Base-by-base conservation (phyloP, 2,329 filamentous ascomycete species). In the Talaromyces atroroseus region DNA sequence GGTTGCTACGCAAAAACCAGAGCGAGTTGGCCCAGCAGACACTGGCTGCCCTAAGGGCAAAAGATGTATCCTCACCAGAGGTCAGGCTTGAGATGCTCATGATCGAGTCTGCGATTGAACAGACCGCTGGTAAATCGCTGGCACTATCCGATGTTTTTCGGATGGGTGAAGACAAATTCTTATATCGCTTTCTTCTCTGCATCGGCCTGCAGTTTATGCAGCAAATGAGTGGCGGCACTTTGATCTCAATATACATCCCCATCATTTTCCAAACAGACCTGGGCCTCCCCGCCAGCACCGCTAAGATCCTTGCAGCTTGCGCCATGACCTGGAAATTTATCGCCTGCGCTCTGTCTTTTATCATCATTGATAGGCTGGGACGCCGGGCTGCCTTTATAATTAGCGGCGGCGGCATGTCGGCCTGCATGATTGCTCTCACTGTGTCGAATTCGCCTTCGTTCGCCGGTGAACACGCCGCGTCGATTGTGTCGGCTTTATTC, bases 251-350 rank as follows among this genome's bases (percentile, higher is more conserved):
- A 45, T 71, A 71, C 54, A 18, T 44, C 3, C n/a, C 16, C n/a
- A 10, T 21, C 8, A 44, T 44, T 44, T 44, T 20, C 18, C n/a
- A 44, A 44, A 12, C 18, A 44, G 18, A 18, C n/a, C 18, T 44
- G n/a, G 40, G 18, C 40, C 11, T 44, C 8, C 38, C 38, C 32
- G 32, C 14, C 32, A 36, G 32, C 32, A 36, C 32, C 5, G 32
- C 63, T 14, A 62, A 60, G 24, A 65, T 76, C 45, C 69, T 80
- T 12, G 72, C 76, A 7, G 76, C 69, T 3, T 78, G 76, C 32
- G 78, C 79, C 8, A 68, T 83, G 40, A 82, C 80, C 7, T 83
- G 78, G 77, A 82, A 82, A 64, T 81, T 81, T 63, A 60, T 81
- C 20, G 78, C 76, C 34, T 78, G 75, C 26, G 76, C 79, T 65